Base-by-base conservation (phyloP, 2,329 filamentous ascomycete species). In the Neonectria magnoliae region DNA sequence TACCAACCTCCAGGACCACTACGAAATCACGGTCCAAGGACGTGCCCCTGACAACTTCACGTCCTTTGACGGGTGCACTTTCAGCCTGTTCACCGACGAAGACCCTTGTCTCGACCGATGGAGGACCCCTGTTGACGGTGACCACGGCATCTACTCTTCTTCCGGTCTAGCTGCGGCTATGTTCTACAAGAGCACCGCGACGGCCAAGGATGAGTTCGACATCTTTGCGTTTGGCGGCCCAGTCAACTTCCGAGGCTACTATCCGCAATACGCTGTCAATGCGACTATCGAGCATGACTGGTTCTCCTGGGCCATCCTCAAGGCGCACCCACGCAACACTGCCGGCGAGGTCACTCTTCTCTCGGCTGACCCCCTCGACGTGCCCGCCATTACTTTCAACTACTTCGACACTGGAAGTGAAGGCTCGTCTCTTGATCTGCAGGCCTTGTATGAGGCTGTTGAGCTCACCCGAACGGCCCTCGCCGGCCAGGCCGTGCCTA, bases 351-450 rank as follows among this genome's bases (percentile, higher is more conserved):
- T 93, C 4, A 83, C 77, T 4, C 84, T 93, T 5, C 81, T 81
- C 16, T 89, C 87, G 0, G 78, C 84, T 0, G 85, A 93, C 72
- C 90, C 91, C 0, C 85, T 87, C 1, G 90, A 92, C 58, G 80
- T 83, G 3, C 91, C 91, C 0, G 76, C 85, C 6, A 90, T 93
- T 68, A 80, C 81, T 54, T 91, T 89, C 80, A 87, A 88, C 76
- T 90, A 84, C 76, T 90, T 87, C 78, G 81, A 84, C 51, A 79
- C 81, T 0, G 85, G 85, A 20, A 78, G 74, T 20, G 80, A 83
- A 22, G 84, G 85, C 7, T 78, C 81, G 4, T 77, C 77, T 0
- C 79, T 81, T 33, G 83, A 87, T 51, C 72, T 86, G 9, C 84
- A 88, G 51, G 86, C 88, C 1, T 68, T 89, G 14, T 79, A 81